Evolutionary conservation across 495 filamentous ascomycete genomes (phyloP).

Genomic region (Aspergillus steynii): DNA sequence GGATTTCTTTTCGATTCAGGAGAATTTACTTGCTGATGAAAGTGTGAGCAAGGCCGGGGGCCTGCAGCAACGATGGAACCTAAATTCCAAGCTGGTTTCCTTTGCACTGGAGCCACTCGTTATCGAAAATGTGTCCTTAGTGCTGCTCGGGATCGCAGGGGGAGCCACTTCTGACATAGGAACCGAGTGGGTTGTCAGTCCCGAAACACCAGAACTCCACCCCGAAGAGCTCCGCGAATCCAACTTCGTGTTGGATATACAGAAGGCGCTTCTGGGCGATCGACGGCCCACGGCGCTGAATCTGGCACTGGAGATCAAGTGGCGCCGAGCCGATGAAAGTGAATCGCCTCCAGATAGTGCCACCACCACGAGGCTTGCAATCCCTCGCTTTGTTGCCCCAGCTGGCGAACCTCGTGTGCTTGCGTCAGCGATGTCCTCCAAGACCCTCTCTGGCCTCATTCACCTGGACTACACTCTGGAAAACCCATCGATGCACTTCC

Average conservation of each 20-base stretch:
- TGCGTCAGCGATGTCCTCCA: constrained; percentile 56
- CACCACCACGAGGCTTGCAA: constrained; percentile 54
- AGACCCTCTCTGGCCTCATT: constrained; percentile 42
- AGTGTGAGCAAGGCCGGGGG: constrained; percentile 49
- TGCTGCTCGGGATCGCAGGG: constrained; percentile 55
- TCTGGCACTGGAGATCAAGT: constrained; percentile 72
- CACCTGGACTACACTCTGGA: constrained; percentile 75
- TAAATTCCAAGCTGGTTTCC: constrained; percentile 71
- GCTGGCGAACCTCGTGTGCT: constrained; percentile 87
- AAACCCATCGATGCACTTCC: constrained; percentile 90
- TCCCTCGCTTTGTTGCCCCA: constrained; percentile 77
- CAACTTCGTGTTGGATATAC: constrained; percentile 69
- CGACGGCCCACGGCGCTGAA: constrained; percentile 69
- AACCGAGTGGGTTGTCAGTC: constrained; percentile 37
- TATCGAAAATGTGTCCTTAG: constrained; percentile 63
- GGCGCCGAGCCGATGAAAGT: constrained; percentile 55
- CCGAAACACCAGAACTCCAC: constrained; percentile 41
- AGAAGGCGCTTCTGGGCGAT: constrained; percentile 78
- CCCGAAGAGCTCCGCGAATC: constrained; percentile 67
- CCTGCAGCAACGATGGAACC: constrained; percentile 76
- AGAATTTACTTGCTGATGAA: constrained; percentile 35
- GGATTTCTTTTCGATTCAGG: constrained; percentile 67
- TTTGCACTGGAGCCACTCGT: constrained; percentile 71
- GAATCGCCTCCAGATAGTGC: constrained; percentile 12
- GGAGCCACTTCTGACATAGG: constrained; percentile 49